These are phyloP conservation scores for Cryptococcus sp. DNA, from an alignment of 1,284 basidiomycete species.

Conservation along the genomic window DNA sequence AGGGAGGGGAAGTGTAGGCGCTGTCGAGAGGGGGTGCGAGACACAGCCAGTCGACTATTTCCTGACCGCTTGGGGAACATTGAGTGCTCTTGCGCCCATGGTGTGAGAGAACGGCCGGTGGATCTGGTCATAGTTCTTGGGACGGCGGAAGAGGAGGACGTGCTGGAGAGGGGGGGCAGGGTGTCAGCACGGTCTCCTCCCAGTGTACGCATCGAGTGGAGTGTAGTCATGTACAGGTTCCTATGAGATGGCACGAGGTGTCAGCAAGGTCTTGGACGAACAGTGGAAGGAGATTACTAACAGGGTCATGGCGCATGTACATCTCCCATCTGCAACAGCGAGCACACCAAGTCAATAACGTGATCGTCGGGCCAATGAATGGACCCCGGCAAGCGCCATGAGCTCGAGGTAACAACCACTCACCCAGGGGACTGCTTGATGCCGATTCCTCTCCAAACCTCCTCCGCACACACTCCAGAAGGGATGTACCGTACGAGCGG, in stretches of 20 bases:
- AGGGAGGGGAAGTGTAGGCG: too few species aligned
- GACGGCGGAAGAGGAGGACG: slow-evolving; percentile 48
- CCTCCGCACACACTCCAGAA: slow-evolving; percentile 46
- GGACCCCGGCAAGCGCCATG: background rate
- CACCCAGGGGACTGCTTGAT: slow-evolving; percentile 50
- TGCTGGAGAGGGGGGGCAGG: slow-evolving; percentile 24
- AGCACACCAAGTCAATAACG: background rate
- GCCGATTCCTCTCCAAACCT: slow-evolving; percentile 49
- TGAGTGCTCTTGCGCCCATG: slow-evolving; percentile 25
- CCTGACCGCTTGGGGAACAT: slow-evolving; percentile 18
- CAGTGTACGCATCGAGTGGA: background rate
- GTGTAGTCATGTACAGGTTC: slow-evolving; percentile 31
- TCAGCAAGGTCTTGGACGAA: too few species aligned
- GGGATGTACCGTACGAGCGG: slow-evolving; percentile 47
- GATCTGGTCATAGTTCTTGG: slow-evolving; percentile 42
- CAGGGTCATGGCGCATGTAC: slow-evolving; percentile 52
- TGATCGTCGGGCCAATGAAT: too few species aligned
- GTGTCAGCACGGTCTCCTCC: background rate
- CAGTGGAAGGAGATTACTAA: slow-evolving; percentile 19
- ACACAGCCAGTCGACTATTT: slow-evolving; percentile 3
- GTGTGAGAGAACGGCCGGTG: slow-evolving; percentile 37
- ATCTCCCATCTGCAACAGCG: slow-evolving; percentile 47
- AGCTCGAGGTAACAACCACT: slow-evolving; percentile 9
- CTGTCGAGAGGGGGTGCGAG: background rate
- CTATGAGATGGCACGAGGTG: slow-evolving; percentile 11